phyloP scores from a whole-genome alignment of 2,329 filamentous ascomycete species.

The Nemania diffusa region DNA sequence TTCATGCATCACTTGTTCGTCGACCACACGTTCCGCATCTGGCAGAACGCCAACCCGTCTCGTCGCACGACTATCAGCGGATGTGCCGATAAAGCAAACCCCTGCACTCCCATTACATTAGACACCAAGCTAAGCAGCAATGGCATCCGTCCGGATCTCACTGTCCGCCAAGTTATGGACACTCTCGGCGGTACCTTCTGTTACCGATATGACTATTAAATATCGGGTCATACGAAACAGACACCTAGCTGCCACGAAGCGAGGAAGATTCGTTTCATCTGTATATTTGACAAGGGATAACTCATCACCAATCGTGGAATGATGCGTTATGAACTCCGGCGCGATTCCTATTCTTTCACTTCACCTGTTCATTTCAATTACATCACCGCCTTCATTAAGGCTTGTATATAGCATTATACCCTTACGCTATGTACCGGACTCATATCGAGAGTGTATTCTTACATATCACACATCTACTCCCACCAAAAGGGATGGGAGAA shows the following conservation, averaged over 20 bases:
- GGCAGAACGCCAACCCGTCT: constrained; percentile 48
- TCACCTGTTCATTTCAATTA: constrained; percentile 12
- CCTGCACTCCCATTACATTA: constrained; percentile 46
- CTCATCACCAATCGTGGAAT: constrained; percentile 2
- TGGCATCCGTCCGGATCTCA: constrained; percentile 44
- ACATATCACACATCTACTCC: neutral
- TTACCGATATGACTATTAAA: constrained; percentile 49
- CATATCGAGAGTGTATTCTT: constrained; percentile 4
- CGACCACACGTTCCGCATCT: constrained; percentile 50
- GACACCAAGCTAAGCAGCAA: constrained; percentile 44
- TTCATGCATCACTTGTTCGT: constrained; percentile 52
- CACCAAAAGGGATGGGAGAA: neutral
- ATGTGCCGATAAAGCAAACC: constrained; percentile 42
- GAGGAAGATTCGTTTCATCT: constrained; percentile 1
- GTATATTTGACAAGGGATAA: constrained; percentile 19
- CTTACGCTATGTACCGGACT: constrained; percentile 21
- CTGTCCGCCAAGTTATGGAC: constrained; percentile 44
- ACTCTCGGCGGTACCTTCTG: constrained; percentile 47
- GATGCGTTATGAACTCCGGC: constrained; percentile 14
- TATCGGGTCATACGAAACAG: neutral
- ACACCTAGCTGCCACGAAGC: neutral
- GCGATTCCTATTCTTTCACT: constrained; percentile 8
- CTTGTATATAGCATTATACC: constrained; percentile 23
- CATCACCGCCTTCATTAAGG: constrained; percentile 12
- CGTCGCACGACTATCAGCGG: constrained; percentile 47